Base-by-base conservation (phyloP, 2,329 filamentous ascomycete genomes). In the Fusarium penzigii region DNA sequence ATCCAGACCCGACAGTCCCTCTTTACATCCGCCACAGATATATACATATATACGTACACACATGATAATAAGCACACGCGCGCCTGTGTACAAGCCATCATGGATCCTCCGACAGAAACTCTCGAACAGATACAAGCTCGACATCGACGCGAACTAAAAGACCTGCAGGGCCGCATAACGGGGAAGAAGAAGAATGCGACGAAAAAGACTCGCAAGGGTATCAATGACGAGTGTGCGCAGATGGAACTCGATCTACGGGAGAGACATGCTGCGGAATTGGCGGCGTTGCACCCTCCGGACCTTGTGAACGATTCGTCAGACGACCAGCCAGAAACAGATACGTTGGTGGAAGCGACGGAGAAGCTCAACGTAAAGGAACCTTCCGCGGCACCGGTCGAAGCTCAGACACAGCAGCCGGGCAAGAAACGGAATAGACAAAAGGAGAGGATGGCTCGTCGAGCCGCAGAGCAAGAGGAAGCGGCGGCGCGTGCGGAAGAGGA, bases 141-240 rank as follows among this genome's bases (percentile, higher is more conserved):
- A 43, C 94, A 99, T 70, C 86, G 90, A 65, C 94, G 90, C 72
- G 93, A 99, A 74, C 86, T 89, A 70, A 87, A 86, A 63, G 93
- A 97, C 55, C 80, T 99, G 25, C 90, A 96, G 70, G 82, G 85
- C 46, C 86, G 88, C 53, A 86, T 95, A 66, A 97, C 90, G 6
- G 92, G 88, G 74, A 97, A 97, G 81, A 99, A 97, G 80, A 97
- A 97, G 78, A 88, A 89, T 62, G 92, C 94, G 14, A 95, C 88
- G 43, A 99, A 97, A 75, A 91, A 85, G 84, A 92, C 81, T 62
- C 84, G 77, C 65, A 90, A 88, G 69, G 86, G 87, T 29, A 78
- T 93, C 66, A 90, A 88, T 39, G 80, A 88, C 47, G 89, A 93
- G 68, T 91, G 90, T 61, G 87, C 87, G 54, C 78, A 82, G 48